Base-by-base conservation (phyloP, 1,139 yeast genomes). In the Trichomonascaceae sp. region DNA sequence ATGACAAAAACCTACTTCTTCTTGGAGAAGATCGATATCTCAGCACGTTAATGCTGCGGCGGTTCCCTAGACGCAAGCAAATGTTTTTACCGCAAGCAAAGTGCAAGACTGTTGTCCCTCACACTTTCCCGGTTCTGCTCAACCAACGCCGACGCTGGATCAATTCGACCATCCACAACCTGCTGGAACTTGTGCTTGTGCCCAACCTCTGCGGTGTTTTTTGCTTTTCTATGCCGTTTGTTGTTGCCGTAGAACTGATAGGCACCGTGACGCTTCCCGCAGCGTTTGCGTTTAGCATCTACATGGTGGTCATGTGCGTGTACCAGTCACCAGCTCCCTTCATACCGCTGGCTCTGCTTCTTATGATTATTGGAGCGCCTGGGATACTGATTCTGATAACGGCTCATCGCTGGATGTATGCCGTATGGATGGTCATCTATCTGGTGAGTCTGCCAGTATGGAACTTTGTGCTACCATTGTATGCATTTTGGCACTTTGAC, bases 401-500 rank as follows among this genome's bases (percentile, higher is more conserved):
- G 0, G 84, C 84, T 5, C 75, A 92, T 6, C 72, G 78, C 34
- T 57, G 71, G 59, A 67, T 73, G 17, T 84, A 84, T 53, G 47
- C 85, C 33, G 37, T 76, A 16, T 85, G 93, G 79, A 81, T 84
- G 76, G 36, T 76, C 30, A 68, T 82, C 39, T 85, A 85, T 50
- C 56, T 85, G 29, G 2, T 74, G 20, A 89, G 95, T 0, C 68
- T 85, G 42, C 96, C 96, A 15, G 67, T 85, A 39, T 85, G 96
- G 96, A 85, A 85, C 58, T 77, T 85, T 53, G 74, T 84, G 5
- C 64, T 85, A 34, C 96, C 96, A 3, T 51, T 74, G 9, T 82
- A 85, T 58, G 81, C 95, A 1, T 85, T 48, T 45, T 85, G 96
- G 96, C 84, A 82, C 54, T 84, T 85, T 58, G 96, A 85, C 59